Percentiles rank a stretch among this genome's conserved stretches.
phyloP scores from a whole-genome alignment of 2,329 filamentous ascomycete species.

The Pseudogymnoascus sp. region DNA sequence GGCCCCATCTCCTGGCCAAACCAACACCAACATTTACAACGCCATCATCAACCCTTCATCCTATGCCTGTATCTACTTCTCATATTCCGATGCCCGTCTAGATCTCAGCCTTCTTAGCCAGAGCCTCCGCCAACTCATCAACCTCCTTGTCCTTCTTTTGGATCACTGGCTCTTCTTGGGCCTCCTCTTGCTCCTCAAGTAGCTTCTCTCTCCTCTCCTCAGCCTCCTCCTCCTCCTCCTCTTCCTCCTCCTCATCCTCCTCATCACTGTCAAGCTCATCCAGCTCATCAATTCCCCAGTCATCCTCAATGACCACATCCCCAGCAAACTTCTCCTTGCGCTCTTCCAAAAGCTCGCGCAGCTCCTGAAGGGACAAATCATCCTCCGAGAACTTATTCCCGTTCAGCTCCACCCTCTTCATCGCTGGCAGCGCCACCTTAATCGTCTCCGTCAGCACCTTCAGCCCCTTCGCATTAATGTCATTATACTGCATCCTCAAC shows the following conservation, averaged over 20 bases:
- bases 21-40: slow-evolving; percentile 4
- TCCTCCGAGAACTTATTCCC: slow-evolving; percentile 93
- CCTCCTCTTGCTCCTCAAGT: slow-evolving; percentile 60
- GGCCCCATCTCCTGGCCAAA: slow-evolving; percentile 3
- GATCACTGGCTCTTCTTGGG: slow-evolving; percentile 65
- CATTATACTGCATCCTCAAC: slow-evolving; percentile 85
- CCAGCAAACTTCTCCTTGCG: slow-evolving; percentile 69
- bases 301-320: slow-evolving; percentile 62
- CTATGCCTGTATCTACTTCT: neutral
- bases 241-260: slow-evolving; percentile 61
- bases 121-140: slow-evolving; percentile 66
- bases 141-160: slow-evolving; percentile 69
- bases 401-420: slow-evolving; percentile 87
- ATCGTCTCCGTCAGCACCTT: slow-evolving; percentile 63
- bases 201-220: slow-evolving; percentile 63
- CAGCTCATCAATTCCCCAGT: slow-evolving; percentile 79
- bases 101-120: slow-evolving; percentile 52
- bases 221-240: slow-evolving; percentile 48
- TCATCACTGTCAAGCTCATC: slow-evolving; percentile 63
- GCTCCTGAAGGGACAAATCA: slow-evolving; percentile 59
- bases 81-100: neutral
- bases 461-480: slow-evolving; percentile 72
- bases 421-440: slow-evolving; percentile 58
- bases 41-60: neutral
- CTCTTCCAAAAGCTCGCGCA: slow-evolving; percentile 65